These are phyloP conservation scores for Hypoxylon subgilvum DNA, from an alignment of 495 filamentous ascomycete species.

Conservation along the genomic window DNA sequence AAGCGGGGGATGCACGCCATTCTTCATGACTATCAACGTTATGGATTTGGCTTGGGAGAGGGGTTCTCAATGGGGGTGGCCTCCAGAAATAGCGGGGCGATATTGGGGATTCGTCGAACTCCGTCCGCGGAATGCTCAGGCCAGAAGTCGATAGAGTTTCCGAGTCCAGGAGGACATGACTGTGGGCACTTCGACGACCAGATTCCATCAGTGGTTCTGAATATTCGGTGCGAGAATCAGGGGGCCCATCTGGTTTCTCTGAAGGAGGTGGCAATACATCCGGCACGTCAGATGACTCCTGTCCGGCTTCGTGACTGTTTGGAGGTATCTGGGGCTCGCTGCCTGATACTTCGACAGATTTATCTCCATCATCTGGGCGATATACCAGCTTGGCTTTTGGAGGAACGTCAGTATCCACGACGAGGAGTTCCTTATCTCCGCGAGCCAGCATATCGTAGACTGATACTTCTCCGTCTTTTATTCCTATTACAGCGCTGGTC, in stretches of 20 bases:
- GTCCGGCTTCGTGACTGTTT: background rate
- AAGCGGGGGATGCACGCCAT: background rate
- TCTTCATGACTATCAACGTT: background rate
- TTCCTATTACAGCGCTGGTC: conserved; percentile 79
- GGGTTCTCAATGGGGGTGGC: background rate
- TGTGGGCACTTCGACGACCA: background rate
- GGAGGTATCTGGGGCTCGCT: conserved; percentile 9
- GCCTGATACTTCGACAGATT: conserved; percentile 6
- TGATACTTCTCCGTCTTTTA: conserved; percentile 68
- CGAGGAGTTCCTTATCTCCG: conserved; percentile 65
- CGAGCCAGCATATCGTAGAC: conserved; percentile 74
- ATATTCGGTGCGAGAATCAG: background rate
- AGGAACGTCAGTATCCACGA: conserved; percentile 61
- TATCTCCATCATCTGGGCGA: conserved; percentile 22
- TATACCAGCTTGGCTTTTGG: conserved; percentile 39
- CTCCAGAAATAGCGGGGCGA: conserved; percentile 18
- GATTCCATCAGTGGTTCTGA: background rate
- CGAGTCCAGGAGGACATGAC: background rate
- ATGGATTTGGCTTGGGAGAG: background rate
- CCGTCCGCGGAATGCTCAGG: background rate
- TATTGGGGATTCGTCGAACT: conserved; percentile 4
- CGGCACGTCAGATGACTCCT: background rate
- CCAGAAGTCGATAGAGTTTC: background rate
- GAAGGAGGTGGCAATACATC: background rate
- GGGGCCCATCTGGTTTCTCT: background rate